Conservation (phyloP, 208 protist genomes). For the Trypanosoma conorhini region DNA sequence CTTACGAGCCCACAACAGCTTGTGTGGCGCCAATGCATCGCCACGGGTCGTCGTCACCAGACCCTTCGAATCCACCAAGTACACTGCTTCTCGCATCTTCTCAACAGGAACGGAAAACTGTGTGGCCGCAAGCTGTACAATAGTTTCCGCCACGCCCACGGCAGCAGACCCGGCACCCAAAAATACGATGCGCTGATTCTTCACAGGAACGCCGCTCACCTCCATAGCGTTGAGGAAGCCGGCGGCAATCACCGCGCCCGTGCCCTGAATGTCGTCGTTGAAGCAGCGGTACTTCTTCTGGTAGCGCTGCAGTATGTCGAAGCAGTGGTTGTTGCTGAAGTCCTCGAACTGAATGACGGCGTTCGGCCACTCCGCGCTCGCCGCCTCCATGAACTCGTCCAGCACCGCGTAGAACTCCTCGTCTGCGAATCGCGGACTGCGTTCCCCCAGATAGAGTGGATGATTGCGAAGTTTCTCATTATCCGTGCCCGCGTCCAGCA, state of each 20-base stretch:
- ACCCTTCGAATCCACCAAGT: conserved; percentile 93
- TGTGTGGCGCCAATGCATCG: conserved; percentile 86
- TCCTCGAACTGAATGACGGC: conserved; percentile 95
- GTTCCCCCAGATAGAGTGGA: conserved; percentile 79
- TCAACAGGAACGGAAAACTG: conserved; percentile 63
- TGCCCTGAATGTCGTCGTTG: conserved; percentile 98
- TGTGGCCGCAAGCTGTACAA: conserved; percentile 74
- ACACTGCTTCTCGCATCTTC: conserved; percentile 87
- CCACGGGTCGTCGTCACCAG: conserved; percentile 84
- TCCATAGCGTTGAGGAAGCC: conserved; percentile 91
- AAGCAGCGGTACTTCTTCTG: conserved; percentile 89
- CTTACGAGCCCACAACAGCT: conserved; percentile 85
- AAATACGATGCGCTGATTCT: conserved; percentile 80
- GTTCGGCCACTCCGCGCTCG: conserved; percentile 69
- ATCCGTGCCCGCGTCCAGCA: conserved; percentile 90
- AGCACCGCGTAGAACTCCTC: conserved; percentile 80
- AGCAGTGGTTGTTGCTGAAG: conserved; percentile 93
- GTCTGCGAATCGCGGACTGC: conserved; percentile 35
- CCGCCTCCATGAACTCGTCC: conserved; percentile 86
- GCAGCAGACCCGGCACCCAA: conserved; percentile 95
- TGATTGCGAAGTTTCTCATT: conserved; percentile 66
- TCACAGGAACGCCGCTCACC: conserved; percentile 9
- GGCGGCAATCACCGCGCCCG: conserved; percentile 93
- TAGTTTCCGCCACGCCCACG: conserved; percentile 94
- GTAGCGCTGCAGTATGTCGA: conserved; percentile 91